Base-by-base conservation (phyloP, 176 grass and related monocot species). In the Neostapfia colusana region DNA sequence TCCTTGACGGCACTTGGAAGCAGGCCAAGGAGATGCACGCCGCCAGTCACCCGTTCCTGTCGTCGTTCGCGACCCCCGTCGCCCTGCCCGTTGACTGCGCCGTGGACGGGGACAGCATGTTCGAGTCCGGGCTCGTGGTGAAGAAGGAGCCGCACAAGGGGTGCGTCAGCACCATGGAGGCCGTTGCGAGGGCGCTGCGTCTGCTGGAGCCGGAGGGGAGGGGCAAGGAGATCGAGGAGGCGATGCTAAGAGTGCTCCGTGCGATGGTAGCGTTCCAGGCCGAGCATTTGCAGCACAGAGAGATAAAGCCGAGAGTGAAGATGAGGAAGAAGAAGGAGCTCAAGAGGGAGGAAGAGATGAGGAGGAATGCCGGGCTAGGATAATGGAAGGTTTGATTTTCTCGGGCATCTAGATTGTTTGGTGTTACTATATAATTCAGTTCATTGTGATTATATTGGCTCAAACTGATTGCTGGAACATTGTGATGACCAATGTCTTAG, bases 1-100 rank as follows among this genome's bases (percentile, higher is more conserved):
- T 91, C 65, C 42, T 97, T 72, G 95, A 97, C 40, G 95, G 95
- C 40, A 97, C 91, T 3, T 97, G 95, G 95, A 84, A 75, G 85
- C 89, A 88, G 71, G 91, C 95, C 12, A 89, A 63, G 85, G 91
- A 97, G 84, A 97, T 97, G 94, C 81, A 58, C 77, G 64, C 85
- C 23, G 88, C 90, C 37, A 97, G 94, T 79, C 20, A 79, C 6
- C 60, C 89, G 27, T 93, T 93, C 68, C 86, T 93, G 56, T 77
- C 84, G 17, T 70, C 62, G 38, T 79, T 97, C 53, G 79, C 27
- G 20, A 48, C 71, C 41, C 75, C 86, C 12, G 89, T 97, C 10
- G 72, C 91, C 41, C 76, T 97, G 56, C 86, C 89, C 11, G 73
- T 88, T 21, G 87, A 89, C 68, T 25, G 81, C 51, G 44, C 64